phyloP scores from a whole-genome alignment of 2,329 filamentous ascomycete species.

The Ilyonectria robusta region DNA sequence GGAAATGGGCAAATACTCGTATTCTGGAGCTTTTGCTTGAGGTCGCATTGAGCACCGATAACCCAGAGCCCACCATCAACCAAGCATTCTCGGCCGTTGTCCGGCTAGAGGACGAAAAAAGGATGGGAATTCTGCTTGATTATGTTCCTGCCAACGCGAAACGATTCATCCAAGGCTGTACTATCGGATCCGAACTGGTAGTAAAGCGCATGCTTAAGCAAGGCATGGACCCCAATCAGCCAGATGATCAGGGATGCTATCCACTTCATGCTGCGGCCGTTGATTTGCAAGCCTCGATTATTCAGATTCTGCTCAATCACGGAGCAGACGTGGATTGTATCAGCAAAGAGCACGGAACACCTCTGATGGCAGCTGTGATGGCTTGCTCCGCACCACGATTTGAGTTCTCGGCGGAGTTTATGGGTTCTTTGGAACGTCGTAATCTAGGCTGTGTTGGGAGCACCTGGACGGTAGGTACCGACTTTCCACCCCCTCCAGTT shows the following conservation, averaged over 20 bases:
- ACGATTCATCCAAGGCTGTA: slow-evolving; percentile 1
- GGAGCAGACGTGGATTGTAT: neutral
- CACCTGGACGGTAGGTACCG: neutral
- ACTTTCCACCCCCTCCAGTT: neutral
- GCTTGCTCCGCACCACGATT: slow-evolving; percentile 13
- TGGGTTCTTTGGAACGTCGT: too few relatives aligned
- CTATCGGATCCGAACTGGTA: neutral
- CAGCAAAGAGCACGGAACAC: neutral
- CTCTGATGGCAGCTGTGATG: slow-evolving; percentile 1
- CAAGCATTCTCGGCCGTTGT: neutral
- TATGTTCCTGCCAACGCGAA: neutral
- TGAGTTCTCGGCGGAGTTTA: neutral
- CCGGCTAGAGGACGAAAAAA: neutral
- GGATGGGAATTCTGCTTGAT: neutral
- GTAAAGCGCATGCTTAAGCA: slow-evolving; percentile 11
- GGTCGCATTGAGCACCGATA: neutral
- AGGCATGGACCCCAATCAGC: slow-evolving; percentile 10
- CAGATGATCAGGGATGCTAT: neutral
- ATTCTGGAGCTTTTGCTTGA: neutral
- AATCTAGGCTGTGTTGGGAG: neutral
- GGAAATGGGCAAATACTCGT: neutral
- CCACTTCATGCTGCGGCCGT: slow-evolving; percentile 15
- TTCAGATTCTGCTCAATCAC: slow-evolving; percentile 3
- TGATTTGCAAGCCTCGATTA: slow-evolving; percentile 1
- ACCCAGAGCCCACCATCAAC: neutral